These are phyloP conservation scores for Pseudonitzschia multiseries DNA, from an alignment of 108 stramenopile genomes.

Conservation along the genomic window DNA sequence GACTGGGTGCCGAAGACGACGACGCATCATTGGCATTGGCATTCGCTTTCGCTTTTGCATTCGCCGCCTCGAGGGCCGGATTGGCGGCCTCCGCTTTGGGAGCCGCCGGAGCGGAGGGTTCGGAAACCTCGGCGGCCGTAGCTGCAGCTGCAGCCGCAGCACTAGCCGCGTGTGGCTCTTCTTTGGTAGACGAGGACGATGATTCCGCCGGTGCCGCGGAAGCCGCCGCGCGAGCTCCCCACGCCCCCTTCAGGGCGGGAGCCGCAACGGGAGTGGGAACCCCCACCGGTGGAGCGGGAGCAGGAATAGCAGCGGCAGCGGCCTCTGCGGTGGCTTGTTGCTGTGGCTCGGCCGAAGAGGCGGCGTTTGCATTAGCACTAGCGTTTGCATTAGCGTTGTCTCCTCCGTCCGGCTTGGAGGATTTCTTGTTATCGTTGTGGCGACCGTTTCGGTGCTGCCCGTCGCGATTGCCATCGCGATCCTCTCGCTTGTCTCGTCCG, in stretches of 20 bases:
- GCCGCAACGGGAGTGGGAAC: slow-evolving; percentile 51
- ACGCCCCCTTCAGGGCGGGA: slow-evolving; percentile 58
- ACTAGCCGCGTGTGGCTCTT: too few relatives aligned
- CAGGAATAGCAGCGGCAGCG: too few relatives aligned
- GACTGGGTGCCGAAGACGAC: neutral
- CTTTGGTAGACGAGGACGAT: neutral
- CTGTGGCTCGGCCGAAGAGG: slow-evolving; percentile 4
- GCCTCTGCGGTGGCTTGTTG: slow-evolving; percentile 15
- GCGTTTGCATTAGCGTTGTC: slow-evolving; percentile 1
- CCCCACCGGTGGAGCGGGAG: slow-evolving; percentile 32
- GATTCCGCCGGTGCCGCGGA: slow-evolving; percentile 31
- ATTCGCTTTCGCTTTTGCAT: too few relatives aligned
- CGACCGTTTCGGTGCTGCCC: neutral
- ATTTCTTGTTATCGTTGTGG: neutral
- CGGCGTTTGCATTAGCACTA: too few relatives aligned
- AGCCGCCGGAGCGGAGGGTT: slow-evolving; percentile 12
- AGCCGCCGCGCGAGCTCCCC: slow-evolving; percentile 49
- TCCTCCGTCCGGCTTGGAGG: slow-evolving; percentile 8
- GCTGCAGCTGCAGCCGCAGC: slow-evolving; percentile 27
- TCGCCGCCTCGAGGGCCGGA: slow-evolving; percentile 19
- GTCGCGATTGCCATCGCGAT: neutral
- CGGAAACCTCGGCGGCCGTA: slow-evolving; percentile 7
- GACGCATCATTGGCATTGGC: too few relatives aligned
- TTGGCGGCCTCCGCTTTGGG: slow-evolving; percentile 20
- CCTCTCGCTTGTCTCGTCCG: slow-evolving; percentile 21